phyloP scores from a whole-genome alignment of 257 asterid species.

The Solanum acaule region DNA sequence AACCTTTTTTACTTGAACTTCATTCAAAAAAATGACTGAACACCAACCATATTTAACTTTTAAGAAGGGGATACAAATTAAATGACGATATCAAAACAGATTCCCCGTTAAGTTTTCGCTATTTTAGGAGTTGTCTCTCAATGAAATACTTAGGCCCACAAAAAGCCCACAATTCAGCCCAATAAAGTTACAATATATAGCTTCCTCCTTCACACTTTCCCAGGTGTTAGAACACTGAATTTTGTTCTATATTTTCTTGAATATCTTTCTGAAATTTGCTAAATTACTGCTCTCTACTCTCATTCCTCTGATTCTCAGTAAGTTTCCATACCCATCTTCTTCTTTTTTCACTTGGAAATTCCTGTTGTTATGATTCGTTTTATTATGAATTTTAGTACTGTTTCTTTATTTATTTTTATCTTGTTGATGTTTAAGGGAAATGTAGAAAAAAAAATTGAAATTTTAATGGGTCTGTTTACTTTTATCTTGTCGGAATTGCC shows the following conservation, averaged over 20 bases:
- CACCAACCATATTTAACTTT: too few relatives aligned
- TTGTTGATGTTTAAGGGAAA: not conserved
- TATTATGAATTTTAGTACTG: not conserved
- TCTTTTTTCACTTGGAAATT: not conserved
- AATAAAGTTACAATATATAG: not conserved
- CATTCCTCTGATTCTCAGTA: not conserved
- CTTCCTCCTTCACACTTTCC: not conserved
- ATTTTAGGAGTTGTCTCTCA: not conserved
- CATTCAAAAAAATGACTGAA: too few relatives aligned
- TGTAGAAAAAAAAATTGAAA: not conserved
- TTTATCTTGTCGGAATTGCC: not conserved
- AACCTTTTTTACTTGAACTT: too few relatives aligned
- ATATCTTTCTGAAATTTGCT: not conserved
- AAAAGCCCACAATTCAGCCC: not conserved
- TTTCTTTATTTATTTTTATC: not conserved
- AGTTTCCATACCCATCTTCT: not conserved
- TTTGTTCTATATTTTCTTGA: not conserved
- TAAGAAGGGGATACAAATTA: too few relatives aligned
- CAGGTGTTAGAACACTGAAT: not conserved
- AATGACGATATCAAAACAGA: not conserved
- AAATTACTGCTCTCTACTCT: not conserved
- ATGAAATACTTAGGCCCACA: not conserved
- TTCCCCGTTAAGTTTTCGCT: not conserved
- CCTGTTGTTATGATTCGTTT: not conserved
- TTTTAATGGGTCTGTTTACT: not conserved